Evolutionary conservation across 306 rosid species (phyloP), one percentile per base, ranked within the genome.

Genomic region (Prunus salicina): DNA sequence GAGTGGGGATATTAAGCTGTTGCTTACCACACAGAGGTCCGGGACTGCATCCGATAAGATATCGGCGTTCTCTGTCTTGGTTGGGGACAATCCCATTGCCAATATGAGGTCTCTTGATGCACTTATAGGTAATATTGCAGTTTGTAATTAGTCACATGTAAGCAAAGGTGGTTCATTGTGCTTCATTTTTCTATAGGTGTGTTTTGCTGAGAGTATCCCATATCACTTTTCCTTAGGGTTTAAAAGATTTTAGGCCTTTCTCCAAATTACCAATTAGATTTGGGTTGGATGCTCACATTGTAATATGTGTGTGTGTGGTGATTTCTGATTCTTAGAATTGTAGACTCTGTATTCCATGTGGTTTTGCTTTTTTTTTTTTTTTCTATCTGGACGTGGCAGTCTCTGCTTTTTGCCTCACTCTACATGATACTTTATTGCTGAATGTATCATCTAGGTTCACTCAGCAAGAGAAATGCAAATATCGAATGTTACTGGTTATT

Each of bases 11-110:
- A 92, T 95, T 43, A 92, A 85, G 86, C 91, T 95, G 93, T 73
- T 95, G 91, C 63, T 87, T 61, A 80, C 92, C 8, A 95, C 97
- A 2, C 97, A 92, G 84, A 90, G 97, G 86, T 95, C 97, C 0
- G 99, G 99, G 57, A 95, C 99, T 81, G 97, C 96, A 0, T 90
- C 88, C 30, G 97, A 95, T 64, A 95, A 95, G 84, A 95, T 95
- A 3, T 95, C 98, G 3, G 98, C 99, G 1, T 95, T 89, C 78
- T 81, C 98, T 4, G 98, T 95, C 1, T 56, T 92, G 88, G 85
- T 91, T 60, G 98, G 98, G 41, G 99, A 95, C 57, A 91, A 92
- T 69, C 96, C 98, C 24, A 76, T 96, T 49, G 93, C 97, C 46
- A 92, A 91, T 77, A 79, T 92, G 86, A 85, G 97, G 79, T 90